Evolutionary conservation across 1,284 basidiomycete species (phyloP).

Genomic region (Pterulicium gracile): DNA sequence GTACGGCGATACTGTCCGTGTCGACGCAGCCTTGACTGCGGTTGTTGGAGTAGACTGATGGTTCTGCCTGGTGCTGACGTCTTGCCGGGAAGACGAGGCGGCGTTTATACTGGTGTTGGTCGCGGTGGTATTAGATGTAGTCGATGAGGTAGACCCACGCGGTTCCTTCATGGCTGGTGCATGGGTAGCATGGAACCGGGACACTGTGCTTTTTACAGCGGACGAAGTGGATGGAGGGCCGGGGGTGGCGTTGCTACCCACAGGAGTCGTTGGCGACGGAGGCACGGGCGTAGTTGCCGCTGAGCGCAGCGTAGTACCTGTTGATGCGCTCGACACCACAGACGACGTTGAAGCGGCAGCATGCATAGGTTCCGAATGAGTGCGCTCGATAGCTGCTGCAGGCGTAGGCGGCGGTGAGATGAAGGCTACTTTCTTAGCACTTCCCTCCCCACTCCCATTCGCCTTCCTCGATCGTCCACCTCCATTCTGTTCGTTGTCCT

Average conservation of each 20-base stretch:
- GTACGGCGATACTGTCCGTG: constrained; percentile 56
- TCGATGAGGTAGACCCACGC: constrained; percentile 55
- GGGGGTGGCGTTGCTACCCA: constrained; percentile 23
- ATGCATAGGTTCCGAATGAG: constrained; percentile 16
- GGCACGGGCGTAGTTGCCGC: not conserved
- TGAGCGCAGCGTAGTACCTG: not conserved
- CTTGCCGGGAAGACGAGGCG: constrained; percentile 33
- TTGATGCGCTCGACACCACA: not conserved
- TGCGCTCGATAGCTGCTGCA: constrained; percentile 25
- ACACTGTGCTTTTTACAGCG: constrained; percentile 48
- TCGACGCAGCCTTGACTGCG: constrained; percentile 36
- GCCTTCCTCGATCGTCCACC: constrained; percentile 8
- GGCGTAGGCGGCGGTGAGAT: constrained; percentile 67
- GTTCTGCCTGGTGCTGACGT: constrained; percentile 23
- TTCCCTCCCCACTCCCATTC: constrained; percentile 26
- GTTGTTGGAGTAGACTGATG: constrained; percentile 19
- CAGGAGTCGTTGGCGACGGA: constrained; percentile 13
- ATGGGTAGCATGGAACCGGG: constrained; percentile 64
- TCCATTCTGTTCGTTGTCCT: not conserved
- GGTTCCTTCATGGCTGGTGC: constrained; percentile 40
- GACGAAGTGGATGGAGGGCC: constrained; percentile 27
- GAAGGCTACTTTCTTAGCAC: constrained; percentile 71
- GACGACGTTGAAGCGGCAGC: not conserved
- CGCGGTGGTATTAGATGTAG: constrained; percentile 18
- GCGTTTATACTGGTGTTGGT: constrained; percentile 14